Conservation (phyloP, 192 early-diverging fungal species). For the Dissophora ornata region DNA sequence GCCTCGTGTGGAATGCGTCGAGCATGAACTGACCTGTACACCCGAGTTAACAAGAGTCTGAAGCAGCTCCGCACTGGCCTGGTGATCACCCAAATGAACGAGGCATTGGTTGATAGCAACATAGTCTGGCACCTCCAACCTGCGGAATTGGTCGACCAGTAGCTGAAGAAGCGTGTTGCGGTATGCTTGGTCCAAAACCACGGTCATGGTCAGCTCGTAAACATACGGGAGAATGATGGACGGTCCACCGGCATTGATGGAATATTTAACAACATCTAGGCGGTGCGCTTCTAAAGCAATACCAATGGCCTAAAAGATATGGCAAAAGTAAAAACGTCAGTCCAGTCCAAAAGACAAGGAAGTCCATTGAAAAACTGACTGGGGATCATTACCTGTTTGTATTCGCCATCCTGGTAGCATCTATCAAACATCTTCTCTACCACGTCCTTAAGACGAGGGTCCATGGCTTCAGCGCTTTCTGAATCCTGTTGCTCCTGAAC, state of each 20-base stretch:
- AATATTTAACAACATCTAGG: conserved; percentile 90
- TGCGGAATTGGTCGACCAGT: conserved; percentile 79
- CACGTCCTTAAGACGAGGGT: conserved; percentile 84
- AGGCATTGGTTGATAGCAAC: conserved; percentile 92
- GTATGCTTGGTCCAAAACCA: conserved; percentile 85
- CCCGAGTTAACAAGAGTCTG: conserved; percentile 70
- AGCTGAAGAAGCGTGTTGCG: conserved; percentile 84
- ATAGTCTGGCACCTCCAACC: conserved; percentile 88
- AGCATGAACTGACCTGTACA: conserved; percentile 60
- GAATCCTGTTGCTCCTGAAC: conserved; percentile 57
- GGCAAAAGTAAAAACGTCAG: neutral
- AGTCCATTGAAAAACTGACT: too few species aligned
- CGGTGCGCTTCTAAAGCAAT: conserved; percentile 94
- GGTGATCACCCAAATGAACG: conserved; percentile 88
- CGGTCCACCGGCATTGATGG: conserved; percentile 77
- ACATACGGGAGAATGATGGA: conserved; percentile 85
- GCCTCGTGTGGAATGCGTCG: too few species aligned
- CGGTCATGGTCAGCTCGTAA: conserved; percentile 84
- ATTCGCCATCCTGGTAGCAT: conserved; percentile 88
- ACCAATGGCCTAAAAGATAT: conserved; percentile 80
- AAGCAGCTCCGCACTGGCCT: conserved; percentile 79
- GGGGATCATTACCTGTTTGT: conserved; percentile 84
- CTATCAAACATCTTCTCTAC: conserved; percentile 96
- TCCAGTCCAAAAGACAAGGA: too few species aligned
- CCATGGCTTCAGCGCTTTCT: conserved; percentile 63